Evolutionary conservation across 1,139 yeast genomes (phyloP), one percentile per base, ranked within the genome.

Genomic region (Geotrichum bryndzae): DNA sequence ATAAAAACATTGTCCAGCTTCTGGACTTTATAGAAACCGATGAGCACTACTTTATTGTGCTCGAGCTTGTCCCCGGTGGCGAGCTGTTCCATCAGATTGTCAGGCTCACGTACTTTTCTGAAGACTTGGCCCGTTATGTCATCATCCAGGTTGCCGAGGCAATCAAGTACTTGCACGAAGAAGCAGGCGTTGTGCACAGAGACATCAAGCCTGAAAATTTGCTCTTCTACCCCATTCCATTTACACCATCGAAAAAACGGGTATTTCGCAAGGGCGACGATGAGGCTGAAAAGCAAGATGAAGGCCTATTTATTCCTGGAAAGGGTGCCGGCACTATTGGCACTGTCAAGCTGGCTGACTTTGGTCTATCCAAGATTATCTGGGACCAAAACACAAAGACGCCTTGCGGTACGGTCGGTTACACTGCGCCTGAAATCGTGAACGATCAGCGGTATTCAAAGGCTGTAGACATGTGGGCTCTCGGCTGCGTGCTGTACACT

Each of bases 181-280:
- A 84, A 61, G 82, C 84, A 57, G 96, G 96, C 58, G 86, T 94
- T 54, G 99, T 91, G 23, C 99, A 94, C 73, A 81, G 99, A 62
- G 99, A 94, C 74, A 87, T 94, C 68, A 94, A 94, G 73, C 98
- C 99, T 0, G 99, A 94, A 70, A 94, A 94, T 74, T 78, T 94
- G 61, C 79, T 94, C 58, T 94, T 89, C 74, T 84, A 85, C 65
- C 97, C 97, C 0, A 84, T 87, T 58, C 87, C 84, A 2, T 79
- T 80, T 64, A 72, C 80, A 18, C 87, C 90, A 1, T 80, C 84
- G 2, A 80, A 79, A 59, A 74, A 77, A 54, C 76, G 77, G 53
- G 75, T 75, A 38, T 77, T 85, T 54, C 80, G 97, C 51, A 80
- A 82, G 63, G 56, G 56, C 31, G 97, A 91, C 72, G 97, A 91